A percentile compares a stretch with the other conserved stretches of the same genome.
phyloP scores from a whole-genome alignment of 1,284 basidiomycete species.

The Rhodotorula sp. region DNA sequence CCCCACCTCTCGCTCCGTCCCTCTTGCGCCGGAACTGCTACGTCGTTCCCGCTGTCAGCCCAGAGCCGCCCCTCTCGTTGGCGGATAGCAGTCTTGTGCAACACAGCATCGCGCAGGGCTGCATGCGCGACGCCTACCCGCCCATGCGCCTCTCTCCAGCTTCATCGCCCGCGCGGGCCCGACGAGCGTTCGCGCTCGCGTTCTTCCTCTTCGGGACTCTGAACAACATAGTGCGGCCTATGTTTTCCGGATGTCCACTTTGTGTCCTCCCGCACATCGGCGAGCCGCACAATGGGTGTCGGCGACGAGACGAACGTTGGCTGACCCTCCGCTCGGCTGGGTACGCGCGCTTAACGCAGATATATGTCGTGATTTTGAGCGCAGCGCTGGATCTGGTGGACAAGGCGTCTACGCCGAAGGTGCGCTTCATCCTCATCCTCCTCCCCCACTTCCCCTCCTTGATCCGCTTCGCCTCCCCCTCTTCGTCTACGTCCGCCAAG shows the following conservation, averaged over 20 bases:
- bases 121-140: neutral
- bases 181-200: neutral
- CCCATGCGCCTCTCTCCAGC: neutral
- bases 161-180: neutral
- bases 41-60: neutral
- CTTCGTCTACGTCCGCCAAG: too few species aligned
- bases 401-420: conserved; percentile 71
- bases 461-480: too few species aligned
- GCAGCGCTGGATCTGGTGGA: conserved; percentile 94
- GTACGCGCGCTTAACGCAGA: conserved; percentile 6
- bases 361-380: conserved; percentile 91
- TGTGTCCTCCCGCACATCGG: neutral
- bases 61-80: too few species aligned
- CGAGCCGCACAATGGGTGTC: too few species aligned
- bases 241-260: neutral
- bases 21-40: too few species aligned
- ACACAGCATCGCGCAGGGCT: neutral
- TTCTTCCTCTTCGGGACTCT: conserved; percentile 38
- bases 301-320: neutral
- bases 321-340: neutral
- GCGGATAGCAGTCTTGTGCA: too few species aligned
- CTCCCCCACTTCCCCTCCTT: neutral
- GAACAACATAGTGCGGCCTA: conserved; percentile 48
- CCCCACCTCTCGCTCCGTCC: too few species aligned
- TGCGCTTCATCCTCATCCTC: neutral